Conservation (phyloP, 1,139 yeast species). For the Blastobotrys arbuscula region DNA sequence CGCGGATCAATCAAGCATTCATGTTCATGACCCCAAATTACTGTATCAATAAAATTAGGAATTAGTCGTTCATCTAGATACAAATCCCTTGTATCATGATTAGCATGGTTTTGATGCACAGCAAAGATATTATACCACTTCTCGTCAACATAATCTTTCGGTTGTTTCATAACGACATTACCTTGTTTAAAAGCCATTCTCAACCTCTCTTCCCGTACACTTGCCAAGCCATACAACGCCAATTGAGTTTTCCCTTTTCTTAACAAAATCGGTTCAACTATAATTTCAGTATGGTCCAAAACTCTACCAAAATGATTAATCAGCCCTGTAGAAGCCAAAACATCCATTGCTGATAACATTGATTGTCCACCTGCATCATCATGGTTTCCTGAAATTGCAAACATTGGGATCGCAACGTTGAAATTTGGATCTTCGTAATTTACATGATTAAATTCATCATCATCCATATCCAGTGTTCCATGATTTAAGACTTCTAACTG, state of each 20-base stretch:
- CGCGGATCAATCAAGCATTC: constrained; percentile 77
- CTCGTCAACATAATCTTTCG: constrained; percentile 41
- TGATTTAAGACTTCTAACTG: constrained; percentile 81
- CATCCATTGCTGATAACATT: constrained; percentile 80
- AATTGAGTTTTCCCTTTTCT: constrained; percentile 77
- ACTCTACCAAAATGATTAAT: constrained; percentile 89
- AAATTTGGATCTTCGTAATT: constrained; percentile 88
- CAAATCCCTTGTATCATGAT: constrained; percentile 67
- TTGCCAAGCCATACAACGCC: constrained; percentile 85
- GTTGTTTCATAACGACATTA: constrained; percentile 70
- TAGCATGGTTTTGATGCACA: constrained; percentile 84
- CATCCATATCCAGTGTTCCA: constrained; percentile 55
- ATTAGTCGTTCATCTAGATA: constrained; percentile 79
- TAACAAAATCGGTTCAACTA: constrained; percentile 70
- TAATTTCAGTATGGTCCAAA: constrained; percentile 65
- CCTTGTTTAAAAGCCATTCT: constrained; percentile 79
- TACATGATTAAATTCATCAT: constrained; percentile 44
- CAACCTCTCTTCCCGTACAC: constrained; percentile 82
- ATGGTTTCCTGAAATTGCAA: constrained; percentile 93
- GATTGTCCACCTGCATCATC: constrained; percentile 87
- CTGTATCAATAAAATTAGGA: constrained; percentile 74
- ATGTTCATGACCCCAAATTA: constrained; percentile 98
- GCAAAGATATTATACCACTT: constrained; percentile 83
- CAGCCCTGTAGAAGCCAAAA: constrained; percentile 74
- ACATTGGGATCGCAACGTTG: constrained; percentile 86